These are phyloP conservation scores for Flaveria floridana DNA, from an alignment of 140 eudicot species.

Conservation along the genomic window DNA sequence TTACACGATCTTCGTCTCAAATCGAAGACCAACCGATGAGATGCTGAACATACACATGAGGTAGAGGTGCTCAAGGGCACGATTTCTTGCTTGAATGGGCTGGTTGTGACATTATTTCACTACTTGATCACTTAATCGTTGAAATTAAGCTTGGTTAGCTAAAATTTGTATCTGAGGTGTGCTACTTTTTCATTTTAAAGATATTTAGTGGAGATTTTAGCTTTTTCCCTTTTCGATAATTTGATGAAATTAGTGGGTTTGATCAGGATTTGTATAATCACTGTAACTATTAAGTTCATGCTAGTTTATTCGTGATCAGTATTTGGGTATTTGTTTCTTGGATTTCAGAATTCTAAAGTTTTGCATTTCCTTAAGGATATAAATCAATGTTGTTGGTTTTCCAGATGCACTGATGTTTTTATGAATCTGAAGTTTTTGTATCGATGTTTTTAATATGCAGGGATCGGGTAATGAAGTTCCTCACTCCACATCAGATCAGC, in stretches of 20 bases:
- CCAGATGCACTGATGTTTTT: background rate
- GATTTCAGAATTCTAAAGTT: constrained; percentile 5
- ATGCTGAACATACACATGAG: no score
- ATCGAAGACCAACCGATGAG: no score
- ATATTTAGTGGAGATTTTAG: background rate
- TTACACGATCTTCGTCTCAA: no score
- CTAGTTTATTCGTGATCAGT: background rate
- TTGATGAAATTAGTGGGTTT: background rate
- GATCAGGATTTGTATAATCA: background rate
- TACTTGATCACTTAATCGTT: background rate
- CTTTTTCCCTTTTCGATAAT: background rate
- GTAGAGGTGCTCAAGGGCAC: no score
- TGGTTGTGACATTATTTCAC: no score
- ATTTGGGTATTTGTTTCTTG: constrained; percentile 16
- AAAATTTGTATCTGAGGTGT: background rate
- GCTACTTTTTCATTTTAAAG: no score
- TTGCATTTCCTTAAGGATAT: background rate
- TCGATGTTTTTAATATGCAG: constrained; percentile 28
- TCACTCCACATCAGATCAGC: constrained; percentile 38
- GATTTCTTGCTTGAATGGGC: no score
- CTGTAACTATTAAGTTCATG: background rate
- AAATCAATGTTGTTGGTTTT: background rate
- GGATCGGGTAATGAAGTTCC: constrained; percentile 53
- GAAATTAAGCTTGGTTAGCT: background rate
- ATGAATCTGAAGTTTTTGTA: background rate